These are phyloP conservation scores for Fusarium transvaalense DNA, from an alignment of 2,329 filamentous ascomycete species.

Conservation along the genomic window DNA sequence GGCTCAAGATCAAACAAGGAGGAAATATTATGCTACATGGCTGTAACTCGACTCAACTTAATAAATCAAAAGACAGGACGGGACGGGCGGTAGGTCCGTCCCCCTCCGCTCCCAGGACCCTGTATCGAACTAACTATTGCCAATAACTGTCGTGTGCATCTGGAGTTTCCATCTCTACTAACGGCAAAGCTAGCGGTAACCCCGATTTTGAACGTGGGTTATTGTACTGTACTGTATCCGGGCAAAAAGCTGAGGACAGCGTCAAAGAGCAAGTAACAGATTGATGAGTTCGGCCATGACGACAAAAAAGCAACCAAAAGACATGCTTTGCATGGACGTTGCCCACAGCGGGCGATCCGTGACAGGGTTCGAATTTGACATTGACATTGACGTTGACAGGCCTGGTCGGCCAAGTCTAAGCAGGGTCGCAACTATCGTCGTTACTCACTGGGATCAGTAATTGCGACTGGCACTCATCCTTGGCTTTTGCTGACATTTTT, in stretches of 20 bases:
- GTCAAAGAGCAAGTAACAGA: conserved; percentile 9
- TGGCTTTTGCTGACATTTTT: conserved; percentile 27
- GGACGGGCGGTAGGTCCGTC: conserved; percentile 38
- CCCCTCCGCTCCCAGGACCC: conserved; percentile 9
- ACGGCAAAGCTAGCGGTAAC: conserved; percentile 16
- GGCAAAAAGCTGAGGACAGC: conserved; percentile 3
- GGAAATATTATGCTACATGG: conserved; percentile 22
- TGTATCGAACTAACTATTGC: background rate
- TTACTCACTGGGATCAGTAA: conserved; percentile 14
- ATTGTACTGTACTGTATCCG: background rate
- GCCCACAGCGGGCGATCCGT: conserved; percentile 32
- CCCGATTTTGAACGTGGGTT: conserved; percentile 6
- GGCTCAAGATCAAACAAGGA: conserved; percentile 32
- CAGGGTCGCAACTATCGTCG: conserved; percentile 23
- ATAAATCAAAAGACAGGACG: conserved; percentile 37
- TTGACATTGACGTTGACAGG: conserved; percentile 10
- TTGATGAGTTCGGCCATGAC: conserved; percentile 22
- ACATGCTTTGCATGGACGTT: conserved; percentile 40
- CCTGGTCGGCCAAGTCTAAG: conserved; percentile 1
- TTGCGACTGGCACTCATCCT: conserved; percentile 34
- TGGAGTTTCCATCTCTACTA: conserved; percentile 3
- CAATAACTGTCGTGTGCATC: conserved; percentile 5
- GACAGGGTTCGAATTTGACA: conserved; percentile 33
- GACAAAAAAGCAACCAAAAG: conserved; percentile 35
- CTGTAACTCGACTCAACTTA: conserved; percentile 14